Percentiles rank a stretch among this genome's conserved stretches.
Conservation (phyloP, 139 green algal genomes). For the Ettlia oleoabundans region DNA sequence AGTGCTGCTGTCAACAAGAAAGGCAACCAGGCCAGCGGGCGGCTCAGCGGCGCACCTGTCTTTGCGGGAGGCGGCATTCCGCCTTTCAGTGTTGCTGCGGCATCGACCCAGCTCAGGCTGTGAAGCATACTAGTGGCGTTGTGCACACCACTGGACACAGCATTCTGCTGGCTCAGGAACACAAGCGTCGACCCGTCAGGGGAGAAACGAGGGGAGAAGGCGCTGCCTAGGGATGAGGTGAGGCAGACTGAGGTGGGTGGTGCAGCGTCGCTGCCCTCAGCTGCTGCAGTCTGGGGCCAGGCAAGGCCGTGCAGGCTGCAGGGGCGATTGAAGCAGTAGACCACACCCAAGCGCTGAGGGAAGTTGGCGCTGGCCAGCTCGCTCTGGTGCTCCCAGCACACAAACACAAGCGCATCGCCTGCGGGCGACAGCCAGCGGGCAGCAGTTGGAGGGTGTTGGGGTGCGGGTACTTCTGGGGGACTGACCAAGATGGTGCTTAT, state of each 20-base stretch:
- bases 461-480: no score
- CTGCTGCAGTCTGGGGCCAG: conserved; percentile 25
- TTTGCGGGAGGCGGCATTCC: neutral
- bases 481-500: no score
- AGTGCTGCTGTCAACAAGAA: neutral
- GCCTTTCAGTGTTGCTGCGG: neutral
- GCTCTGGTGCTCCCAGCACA: conserved; percentile 76
- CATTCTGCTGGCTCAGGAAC: conserved; percentile 76
- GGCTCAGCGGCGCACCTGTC: neutral
- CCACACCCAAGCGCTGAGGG: conserved; percentile 77
- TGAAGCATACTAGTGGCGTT: conserved; percentile 72
- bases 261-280: neutral
- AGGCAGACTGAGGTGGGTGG: conserved; percentile 21
- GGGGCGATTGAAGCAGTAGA: conserved; percentile 91
- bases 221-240: conserved; percentile 39
- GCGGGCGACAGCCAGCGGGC: neutral
- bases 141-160: conserved; percentile 76
- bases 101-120: conserved; percentile 58
- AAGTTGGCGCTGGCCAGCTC: conserved; percentile 61
- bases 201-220: conserved; percentile 69
- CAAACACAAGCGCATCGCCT: conserved; percentile 67
- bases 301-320: conserved; percentile 63
- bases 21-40: neutral
- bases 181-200: conserved; percentile 72
- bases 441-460: no score